These are phyloP conservation scores for Sanghuangporus baumii DNA, from an alignment of 1,284 basidiomycete species.

Conservation along the genomic window DNA sequence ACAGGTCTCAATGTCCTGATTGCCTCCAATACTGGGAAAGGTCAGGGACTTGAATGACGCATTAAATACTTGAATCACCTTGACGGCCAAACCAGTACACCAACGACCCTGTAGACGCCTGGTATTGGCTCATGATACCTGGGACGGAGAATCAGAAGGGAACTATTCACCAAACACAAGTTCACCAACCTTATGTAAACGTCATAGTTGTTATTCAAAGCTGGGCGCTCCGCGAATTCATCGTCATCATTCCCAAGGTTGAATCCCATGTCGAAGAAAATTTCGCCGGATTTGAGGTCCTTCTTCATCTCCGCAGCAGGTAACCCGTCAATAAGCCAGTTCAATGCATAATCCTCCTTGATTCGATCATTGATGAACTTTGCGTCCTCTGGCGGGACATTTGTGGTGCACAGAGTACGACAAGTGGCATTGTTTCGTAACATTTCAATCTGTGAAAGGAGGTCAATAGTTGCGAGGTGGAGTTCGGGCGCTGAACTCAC, in stretches of 20 bases:
- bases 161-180: not conserved
- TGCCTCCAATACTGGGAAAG: conserved; percentile 5
- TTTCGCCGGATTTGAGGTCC: conserved; percentile 70
- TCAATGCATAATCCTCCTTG: conserved; percentile 88
- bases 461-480: conserved; percentile 7
- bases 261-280: conserved; percentile 89
- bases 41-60: not conserved
- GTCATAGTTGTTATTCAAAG: conserved; percentile 91
- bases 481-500: conserved; percentile 37
- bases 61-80: conserved; percentile 41
- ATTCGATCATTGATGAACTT: conserved; percentile 92
- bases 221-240: conserved; percentile 50
- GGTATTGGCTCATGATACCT: conserved; percentile 80
- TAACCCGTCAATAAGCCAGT: conserved; percentile 93
- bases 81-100: conserved; percentile 86
- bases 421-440: conserved; percentile 70
- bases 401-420: conserved; percentile 64
- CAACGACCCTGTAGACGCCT: conserved; percentile 76
- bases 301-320: conserved; percentile 90
- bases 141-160: conserved; percentile 23
- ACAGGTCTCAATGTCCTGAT: conserved; percentile 9
- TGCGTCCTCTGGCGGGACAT: conserved; percentile 67
- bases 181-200: conserved; percentile 65
- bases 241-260: conserved; percentile 69
- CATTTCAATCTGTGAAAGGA: conserved; percentile 62